Conservation (phyloP, 345 rosid species). For the Erucastrum elatum region DNA sequence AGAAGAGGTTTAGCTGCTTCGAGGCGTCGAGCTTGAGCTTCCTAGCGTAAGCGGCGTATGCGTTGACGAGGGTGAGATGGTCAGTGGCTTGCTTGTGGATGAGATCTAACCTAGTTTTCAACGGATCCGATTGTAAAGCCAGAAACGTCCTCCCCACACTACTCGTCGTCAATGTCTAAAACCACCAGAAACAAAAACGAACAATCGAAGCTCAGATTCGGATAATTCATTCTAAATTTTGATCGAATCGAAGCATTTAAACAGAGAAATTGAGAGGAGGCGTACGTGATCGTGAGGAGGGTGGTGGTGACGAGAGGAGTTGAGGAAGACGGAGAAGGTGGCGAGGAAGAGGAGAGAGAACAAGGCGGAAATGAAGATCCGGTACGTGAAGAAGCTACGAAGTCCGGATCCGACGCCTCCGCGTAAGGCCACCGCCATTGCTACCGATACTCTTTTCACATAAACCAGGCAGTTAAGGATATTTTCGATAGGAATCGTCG, state of each 20-base stretch:
- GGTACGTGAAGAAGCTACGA: slow-evolving; percentile 67
- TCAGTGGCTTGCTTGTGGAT: slow-evolving; percentile 86
- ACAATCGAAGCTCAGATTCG: slow-evolving; percentile 24
- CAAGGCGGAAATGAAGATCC: slow-evolving; percentile 84
- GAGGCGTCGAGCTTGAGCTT: slow-evolving; percentile 86
- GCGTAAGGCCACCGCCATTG: slow-evolving; percentile 80
- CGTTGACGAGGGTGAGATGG: slow-evolving; percentile 71
- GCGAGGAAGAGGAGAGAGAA: slow-evolving; percentile 16
- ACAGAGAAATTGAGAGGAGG: slow-evolving; percentile 43
- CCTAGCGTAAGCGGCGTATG: slow-evolving; percentile 90
- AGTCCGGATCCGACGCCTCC: slow-evolving; percentile 62
- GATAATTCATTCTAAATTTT: not conserved
- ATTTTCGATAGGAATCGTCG: not conserved
- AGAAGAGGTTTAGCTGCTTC: slow-evolving; percentile 68
- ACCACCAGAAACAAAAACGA: not conserved
- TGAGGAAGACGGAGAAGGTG: slow-evolving; percentile 63
- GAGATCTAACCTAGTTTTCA: slow-evolving; percentile 79
- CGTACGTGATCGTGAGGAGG: slow-evolving; percentile 52
- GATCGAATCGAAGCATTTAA: not conserved
- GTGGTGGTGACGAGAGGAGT: slow-evolving; percentile 48
- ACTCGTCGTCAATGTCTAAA: slow-evolving; percentile 57
- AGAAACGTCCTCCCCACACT: slow-evolving; percentile 62
- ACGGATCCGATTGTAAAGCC: slow-evolving; percentile 80
- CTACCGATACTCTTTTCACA: not conserved
- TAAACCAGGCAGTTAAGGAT: not conserved